These are phyloP conservation scores for Drosera spatulata DNA, from an alignment of 179 eudicot genomes.

Conservation along the genomic window DNA sequence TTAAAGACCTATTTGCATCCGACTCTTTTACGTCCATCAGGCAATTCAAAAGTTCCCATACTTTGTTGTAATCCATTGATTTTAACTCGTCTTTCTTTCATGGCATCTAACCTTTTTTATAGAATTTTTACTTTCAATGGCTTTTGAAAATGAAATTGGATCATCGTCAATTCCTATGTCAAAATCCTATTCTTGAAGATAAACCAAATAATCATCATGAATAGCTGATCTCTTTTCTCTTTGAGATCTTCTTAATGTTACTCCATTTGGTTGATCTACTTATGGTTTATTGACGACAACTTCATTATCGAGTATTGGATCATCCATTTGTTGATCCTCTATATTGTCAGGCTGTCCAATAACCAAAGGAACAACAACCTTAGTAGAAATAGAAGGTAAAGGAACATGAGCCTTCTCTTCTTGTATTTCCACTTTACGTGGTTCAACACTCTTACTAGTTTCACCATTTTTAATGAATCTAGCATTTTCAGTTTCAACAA, in stretches of 20 bases:
- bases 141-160: not conserved
- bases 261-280: too few relatives aligned
- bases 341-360: too few relatives aligned
- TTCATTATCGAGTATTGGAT: too few relatives aligned
- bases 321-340: too few relatives aligned
- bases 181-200: not conserved
- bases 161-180: not conserved
- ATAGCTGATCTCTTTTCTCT: not conserved
- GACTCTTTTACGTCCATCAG: not conserved
- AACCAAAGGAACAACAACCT: too few relatives aligned
- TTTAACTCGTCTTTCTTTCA: conserved; percentile 4
- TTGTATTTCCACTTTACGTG: too few relatives aligned
- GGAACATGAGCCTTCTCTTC: too few relatives aligned
- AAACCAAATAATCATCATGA: conserved; percentile 1
- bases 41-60: conserved; percentile 4
- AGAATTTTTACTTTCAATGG: conserved; percentile 3
- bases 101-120: not conserved
- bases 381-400: too few relatives aligned
- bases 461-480: not conserved
- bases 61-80: conserved; percentile 2
- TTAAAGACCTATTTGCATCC: conserved; percentile 2
- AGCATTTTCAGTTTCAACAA: not conserved
- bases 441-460: not conserved
- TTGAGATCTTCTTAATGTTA: not conserved
- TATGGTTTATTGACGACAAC: too few relatives aligned